Conservation (phyloP, 768 basidiomycete genomes). For the Russula sp. region DNA sequence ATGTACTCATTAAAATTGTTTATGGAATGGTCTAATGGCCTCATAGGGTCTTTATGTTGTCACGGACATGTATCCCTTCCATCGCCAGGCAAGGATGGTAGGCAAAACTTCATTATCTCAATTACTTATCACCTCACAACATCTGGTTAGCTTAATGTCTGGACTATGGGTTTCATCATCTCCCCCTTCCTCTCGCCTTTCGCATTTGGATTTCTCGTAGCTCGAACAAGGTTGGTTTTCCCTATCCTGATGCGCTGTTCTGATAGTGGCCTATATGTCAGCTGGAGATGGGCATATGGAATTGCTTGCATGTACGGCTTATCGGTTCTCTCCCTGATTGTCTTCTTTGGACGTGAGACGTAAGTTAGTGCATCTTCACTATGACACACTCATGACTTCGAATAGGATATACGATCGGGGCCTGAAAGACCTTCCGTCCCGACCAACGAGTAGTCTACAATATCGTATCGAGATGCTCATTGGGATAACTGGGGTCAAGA, state of each 20-base stretch:
- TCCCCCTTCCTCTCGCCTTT: constrained; percentile 65
- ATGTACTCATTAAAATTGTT: not conserved
- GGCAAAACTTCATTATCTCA: constrained; percentile 3
- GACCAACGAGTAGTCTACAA: constrained; percentile 38
- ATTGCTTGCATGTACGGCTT: constrained; percentile 58
- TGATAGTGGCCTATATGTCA: constrained; percentile 24
- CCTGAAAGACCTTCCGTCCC: constrained; percentile 40
- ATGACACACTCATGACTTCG: constrained; percentile 14
- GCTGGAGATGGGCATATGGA: constrained; percentile 67
- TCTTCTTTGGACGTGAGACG: constrained; percentile 66
- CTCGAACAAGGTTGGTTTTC: constrained; percentile 42
- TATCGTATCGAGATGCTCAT: constrained; percentile 57
- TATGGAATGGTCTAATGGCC: not conserved
- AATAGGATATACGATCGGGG: constrained; percentile 59
- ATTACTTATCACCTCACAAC: not conserved
- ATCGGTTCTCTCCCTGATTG: constrained; percentile 54
- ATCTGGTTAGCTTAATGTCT: constrained; percentile 53
- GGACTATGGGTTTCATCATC: constrained; percentile 72
- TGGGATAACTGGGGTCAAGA: constrained; percentile 59
- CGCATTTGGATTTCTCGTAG: constrained; percentile 65
- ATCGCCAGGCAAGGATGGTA: constrained; percentile 63
- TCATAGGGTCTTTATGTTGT: constrained; percentile 56
- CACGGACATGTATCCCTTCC: constrained; percentile 66
- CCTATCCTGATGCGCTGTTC: not conserved
- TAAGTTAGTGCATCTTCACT: constrained; percentile 34